Conservation (phyloP, 129 eudicot species). For the Kitagawia praeruptora region DNA sequence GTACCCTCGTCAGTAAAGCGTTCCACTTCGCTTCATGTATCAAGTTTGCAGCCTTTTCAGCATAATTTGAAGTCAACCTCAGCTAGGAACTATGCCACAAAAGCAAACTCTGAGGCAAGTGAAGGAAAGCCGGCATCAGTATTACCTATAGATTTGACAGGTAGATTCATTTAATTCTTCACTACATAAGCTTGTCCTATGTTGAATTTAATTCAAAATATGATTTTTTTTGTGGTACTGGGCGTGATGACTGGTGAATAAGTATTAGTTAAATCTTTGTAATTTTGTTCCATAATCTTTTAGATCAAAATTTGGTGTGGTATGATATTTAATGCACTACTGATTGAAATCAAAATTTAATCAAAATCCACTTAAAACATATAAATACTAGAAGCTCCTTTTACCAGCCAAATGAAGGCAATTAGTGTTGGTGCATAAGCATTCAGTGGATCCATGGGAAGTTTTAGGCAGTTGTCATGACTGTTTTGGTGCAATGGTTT, state of each 20-base stretch:
- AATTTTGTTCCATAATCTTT: background rate
- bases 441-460: background rate
- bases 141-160: slow-evolving; percentile 69
- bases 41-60: slow-evolving; percentile 26
- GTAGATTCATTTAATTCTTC: slow-evolving; percentile 25
- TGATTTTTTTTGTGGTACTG: background rate
- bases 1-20: slow-evolving; percentile 42
- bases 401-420: background rate
- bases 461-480: background rate
- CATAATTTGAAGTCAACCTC: slow-evolving; percentile 29
- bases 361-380: too few relatives aligned
- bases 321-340: background rate
- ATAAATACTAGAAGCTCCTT: background rate
- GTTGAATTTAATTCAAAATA: background rate
- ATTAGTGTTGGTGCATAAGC: background rate
- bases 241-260: background rate
- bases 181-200: background rate
- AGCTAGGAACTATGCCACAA: slow-evolving; percentile 41
- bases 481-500: background rate
- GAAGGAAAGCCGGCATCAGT: slow-evolving; percentile 52
- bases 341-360: background rate
- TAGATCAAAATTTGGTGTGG: background rate
- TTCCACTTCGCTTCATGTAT: slow-evolving; percentile 43
- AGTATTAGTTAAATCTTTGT: background rate
- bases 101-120: slow-evolving; percentile 57